Percentiles rank a stretch among this genome's conserved stretches.
Conservation (phyloP, 2,329 filamentous ascomycete genomes). For the Canariomyces notabilis region DNA sequence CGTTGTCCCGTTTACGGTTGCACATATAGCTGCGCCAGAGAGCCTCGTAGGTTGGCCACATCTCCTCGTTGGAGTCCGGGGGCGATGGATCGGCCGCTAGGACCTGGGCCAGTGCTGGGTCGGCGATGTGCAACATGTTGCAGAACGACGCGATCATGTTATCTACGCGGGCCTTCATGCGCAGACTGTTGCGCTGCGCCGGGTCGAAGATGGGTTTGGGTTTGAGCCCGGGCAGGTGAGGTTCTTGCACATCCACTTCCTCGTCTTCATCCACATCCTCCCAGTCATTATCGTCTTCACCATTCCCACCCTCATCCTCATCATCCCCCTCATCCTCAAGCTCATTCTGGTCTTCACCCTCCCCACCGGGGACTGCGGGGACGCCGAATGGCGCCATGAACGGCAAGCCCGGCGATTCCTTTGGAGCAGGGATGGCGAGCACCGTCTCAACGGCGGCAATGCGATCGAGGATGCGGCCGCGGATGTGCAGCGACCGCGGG, state of each 20-base stretch:
- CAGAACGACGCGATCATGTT: not conserved
- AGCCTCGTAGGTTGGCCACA: not conserved
- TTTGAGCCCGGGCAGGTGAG: not conserved
- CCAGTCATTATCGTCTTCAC: no score
- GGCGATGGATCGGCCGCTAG: no score
- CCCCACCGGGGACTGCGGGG: no score
- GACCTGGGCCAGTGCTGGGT: no score
- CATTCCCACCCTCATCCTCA: not conserved
- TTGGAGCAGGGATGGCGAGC: not conserved
- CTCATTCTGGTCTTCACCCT: no score
- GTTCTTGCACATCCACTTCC: no score
- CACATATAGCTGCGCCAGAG: constrained; percentile 5
- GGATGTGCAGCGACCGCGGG: not conserved
- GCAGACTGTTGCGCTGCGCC: not conserved
- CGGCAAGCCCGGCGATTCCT: not conserved
- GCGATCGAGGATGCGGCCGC: not conserved
- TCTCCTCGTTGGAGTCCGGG: not conserved
- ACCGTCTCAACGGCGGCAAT: not conserved
- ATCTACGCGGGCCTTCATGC: not conserved
- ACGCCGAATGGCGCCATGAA: not conserved
- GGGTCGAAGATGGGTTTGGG: not conserved
- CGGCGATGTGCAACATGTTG: not conserved
- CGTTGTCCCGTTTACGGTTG: not conserved
- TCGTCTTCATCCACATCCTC: no score
- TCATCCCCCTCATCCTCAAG: no score